These are phyloP conservation scores for Pterocarpus santalinus DNA, from an alignment of 306 rosid genomes.

Conservation along the genomic window DNA sequence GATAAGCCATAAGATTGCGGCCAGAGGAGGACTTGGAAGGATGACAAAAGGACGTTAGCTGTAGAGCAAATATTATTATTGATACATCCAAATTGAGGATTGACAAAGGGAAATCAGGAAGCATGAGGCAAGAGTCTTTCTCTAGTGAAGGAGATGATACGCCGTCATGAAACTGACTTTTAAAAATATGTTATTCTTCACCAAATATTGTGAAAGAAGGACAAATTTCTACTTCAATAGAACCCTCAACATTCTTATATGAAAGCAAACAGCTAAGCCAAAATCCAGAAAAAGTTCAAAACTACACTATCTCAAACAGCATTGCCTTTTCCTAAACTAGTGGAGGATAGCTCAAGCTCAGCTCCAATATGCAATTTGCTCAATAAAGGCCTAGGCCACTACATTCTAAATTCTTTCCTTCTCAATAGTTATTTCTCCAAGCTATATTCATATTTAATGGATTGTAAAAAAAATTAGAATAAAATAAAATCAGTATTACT, in stretches of 20 bases:
- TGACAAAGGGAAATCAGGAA: conserved; percentile 27
- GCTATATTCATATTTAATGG: neutral
- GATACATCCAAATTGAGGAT: neutral
- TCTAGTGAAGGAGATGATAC: conserved; percentile 22
- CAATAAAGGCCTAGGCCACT: neutral
- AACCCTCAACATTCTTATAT: neutral
- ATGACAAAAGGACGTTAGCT: neutral
- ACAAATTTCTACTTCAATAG: conserved; percentile 3
- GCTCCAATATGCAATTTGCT: conserved; percentile 1
- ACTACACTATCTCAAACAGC: conserved; percentile 3
- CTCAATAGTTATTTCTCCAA: no score
- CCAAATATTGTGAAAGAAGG: neutral
- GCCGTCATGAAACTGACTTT: conserved; percentile 1
- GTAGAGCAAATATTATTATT: conserved; percentile 30
- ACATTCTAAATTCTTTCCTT: neutral
- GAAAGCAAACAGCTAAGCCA: conserved; percentile 12
- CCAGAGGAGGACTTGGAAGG: neutral
- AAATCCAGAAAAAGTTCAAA: no score
- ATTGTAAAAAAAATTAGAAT: neutral
- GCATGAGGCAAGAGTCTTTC: conserved; percentile 11
- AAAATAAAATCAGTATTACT: neutral
- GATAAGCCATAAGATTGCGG: neutral
- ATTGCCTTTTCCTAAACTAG: neutral
- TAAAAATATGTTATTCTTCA: neutral
- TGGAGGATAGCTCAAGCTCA: neutral